phyloP scores from a whole-genome alignment of 805 yeast species.

The Spathaspora sp. region DNA sequence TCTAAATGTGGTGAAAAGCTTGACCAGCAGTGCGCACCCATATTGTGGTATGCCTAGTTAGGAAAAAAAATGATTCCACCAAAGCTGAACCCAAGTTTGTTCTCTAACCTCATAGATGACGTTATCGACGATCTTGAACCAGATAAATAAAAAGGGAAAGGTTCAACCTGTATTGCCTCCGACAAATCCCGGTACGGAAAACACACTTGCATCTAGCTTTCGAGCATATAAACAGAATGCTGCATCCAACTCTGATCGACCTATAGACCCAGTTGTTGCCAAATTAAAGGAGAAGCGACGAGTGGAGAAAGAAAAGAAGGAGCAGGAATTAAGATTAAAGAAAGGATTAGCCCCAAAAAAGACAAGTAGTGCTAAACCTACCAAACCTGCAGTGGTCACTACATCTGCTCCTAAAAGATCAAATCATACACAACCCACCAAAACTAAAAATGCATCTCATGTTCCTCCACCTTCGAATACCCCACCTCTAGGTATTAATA shows the following conservation, averaged over 20 bases:
- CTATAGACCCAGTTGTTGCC: slow-evolving; percentile 64
- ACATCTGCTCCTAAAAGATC: background rate
- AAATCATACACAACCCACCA: background rate
- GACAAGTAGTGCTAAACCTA: slow-evolving; percentile 6
- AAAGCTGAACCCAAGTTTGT: background rate
- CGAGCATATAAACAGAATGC: background rate
- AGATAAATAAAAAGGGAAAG: slow-evolving; percentile 30
- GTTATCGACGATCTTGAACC: slow-evolving; percentile 27
- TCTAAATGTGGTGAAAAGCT: too few species aligned
- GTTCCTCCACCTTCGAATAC: slow-evolving; percentile 1
- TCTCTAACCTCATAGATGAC: slow-evolving; percentile 2
- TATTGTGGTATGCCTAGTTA: too few species aligned
- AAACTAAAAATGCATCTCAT: background rate
- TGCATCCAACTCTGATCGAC: background rate
- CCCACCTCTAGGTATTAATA: slow-evolving; percentile 1
- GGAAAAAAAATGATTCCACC: background rate
- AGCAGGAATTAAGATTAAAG: slow-evolving; percentile 28
- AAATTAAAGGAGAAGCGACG: slow-evolving; percentile 64
- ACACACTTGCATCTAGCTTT: background rate
- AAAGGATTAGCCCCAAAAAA: slow-evolving; percentile 28
- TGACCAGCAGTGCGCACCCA: too few species aligned
- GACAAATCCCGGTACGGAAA: background rate
- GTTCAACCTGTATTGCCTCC: slow-evolving; percentile 2
- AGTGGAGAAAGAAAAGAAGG: slow-evolving; percentile 46
- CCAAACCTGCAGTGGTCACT: background rate